Conservation (phyloP, 345 rosid species). For the Populus euphratica region DNA sequence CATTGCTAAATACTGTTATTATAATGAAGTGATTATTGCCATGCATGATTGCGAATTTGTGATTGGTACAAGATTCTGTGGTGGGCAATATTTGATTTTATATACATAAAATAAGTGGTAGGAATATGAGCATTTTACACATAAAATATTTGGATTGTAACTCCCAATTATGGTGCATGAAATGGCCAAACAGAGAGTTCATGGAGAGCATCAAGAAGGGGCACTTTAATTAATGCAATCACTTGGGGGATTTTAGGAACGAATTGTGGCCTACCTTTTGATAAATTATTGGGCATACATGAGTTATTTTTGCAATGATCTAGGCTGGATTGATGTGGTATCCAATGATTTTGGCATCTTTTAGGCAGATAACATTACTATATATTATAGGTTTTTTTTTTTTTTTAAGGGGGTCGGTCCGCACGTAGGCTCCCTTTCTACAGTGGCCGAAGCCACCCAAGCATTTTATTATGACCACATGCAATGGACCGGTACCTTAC, state of each 20-base stretch:
- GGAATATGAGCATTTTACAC: not conserved
- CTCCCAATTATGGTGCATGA: not conserved
- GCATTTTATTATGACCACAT: too few relatives aligned
- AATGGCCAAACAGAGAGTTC: not conserved
- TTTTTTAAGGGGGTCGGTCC: not conserved
- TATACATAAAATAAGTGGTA: not conserved
- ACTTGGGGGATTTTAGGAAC: not conserved
- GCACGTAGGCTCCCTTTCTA: too few relatives aligned
- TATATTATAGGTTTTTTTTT: not conserved
- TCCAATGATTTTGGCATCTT: not conserved
- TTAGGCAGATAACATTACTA: not conserved
- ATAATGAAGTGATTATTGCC: not conserved
- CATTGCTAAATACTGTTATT: too few relatives aligned
- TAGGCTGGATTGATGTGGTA: slow-evolving; percentile 7
- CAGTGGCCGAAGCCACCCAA: not conserved
- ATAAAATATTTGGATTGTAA: not conserved
- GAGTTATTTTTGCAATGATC: not conserved
- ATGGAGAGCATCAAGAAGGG: not conserved
- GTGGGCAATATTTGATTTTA: not conserved
- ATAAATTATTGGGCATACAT: not conserved
- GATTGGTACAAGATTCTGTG: not conserved
- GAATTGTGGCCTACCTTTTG: not conserved
- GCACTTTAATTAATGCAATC: not conserved
- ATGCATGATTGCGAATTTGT: not conserved
- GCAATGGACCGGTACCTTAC: too few relatives aligned